Evolutionary conservation across 2,329 filamentous ascomycete species (phyloP), one percentile per base, ranked within the genome.

Genomic region (Colletotrichum sojae): DNA sequence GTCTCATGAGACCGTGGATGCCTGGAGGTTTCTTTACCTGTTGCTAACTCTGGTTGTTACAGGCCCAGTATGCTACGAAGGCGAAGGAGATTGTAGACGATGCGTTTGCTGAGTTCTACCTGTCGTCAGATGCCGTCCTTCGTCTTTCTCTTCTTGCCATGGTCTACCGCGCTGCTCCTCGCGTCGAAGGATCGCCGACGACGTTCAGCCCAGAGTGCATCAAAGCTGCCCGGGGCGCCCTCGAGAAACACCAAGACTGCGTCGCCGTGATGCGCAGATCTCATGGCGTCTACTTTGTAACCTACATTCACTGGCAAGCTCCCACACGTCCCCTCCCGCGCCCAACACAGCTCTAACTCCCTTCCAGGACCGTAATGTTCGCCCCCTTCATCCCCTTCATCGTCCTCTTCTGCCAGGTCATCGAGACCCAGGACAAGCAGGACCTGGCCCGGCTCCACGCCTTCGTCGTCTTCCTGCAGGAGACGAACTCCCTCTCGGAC

Each of bases 331-430:
- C 43, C 43, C 43, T 22, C 46, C 16, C 46, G 36, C 58, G 20
- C 31, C 52, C 6, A 22, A 4, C 5, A 25, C 2, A 2, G 22
- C 9, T n/a, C 2, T 48, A 18, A 6, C 10, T 31, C 16, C 16
- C 15, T 16, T 36, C 3, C 46, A 84, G 82, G 83, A 83, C 80
- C 1, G 75, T 85, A 4, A 76, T 86, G 4, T 85, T 86, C 73
- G 82, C 84, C 9, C 86, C 85, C 0, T 87, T 88, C 69, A 84
- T 86, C n/a, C 84, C 85, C 0, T 88, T 87, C 73, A 86, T 86
- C 58, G 83, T 86, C 3, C 78, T 87, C 5, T 87, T 88, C 78
- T 85, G 83, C 43, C 80, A 84, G 6, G 82, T 84, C 9, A 84
- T 85, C 60, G 84, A 87, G 72, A 84, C 84, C 0, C 83, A 78